phyloP scores from a whole-genome alignment of 257 asterid species.

The Parsonsia alboflavescens region DNA sequence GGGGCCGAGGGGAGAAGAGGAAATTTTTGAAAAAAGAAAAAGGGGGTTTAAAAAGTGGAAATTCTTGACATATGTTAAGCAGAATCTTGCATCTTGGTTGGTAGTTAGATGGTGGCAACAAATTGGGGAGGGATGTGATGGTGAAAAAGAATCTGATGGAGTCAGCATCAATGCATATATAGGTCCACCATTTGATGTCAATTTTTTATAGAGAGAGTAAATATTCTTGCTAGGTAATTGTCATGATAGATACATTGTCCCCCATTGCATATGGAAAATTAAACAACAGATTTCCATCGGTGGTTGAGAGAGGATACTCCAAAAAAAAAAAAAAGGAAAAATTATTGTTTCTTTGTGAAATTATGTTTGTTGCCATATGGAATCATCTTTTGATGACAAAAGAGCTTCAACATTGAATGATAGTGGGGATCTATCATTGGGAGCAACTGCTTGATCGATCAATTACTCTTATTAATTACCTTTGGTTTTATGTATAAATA shows the following conservation, averaged over 20 bases:
- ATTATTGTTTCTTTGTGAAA: background rate
- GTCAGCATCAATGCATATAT: background rate
- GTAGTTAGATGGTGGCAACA: conserved; percentile 14
- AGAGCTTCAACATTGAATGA: conserved; percentile 7
- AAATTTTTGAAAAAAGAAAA: background rate
- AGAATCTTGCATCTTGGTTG: conserved; percentile 6
- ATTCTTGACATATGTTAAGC: background rate
- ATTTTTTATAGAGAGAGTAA: background rate
- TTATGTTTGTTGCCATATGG: background rate
- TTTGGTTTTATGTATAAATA: no score
- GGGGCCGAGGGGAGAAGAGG: no score
- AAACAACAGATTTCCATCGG: background rate
- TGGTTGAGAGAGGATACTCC: background rate
- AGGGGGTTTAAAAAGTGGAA: background rate
- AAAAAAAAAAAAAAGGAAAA: background rate
- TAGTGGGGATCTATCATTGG: background rate
- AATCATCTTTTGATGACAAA: conserved; percentile 5
- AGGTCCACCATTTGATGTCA: conserved; percentile 3
- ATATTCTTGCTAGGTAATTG: background rate
- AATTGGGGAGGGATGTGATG: conserved; percentile 3
- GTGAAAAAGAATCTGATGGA: conserved; percentile 12
- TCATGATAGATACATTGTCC: conserved; percentile 2
- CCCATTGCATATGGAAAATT: conserved; percentile 1
- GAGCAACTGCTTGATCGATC: background rate
- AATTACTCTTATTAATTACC: background rate